Evolutionary conservation across 306 rosid genomes (phyloP).

Genomic region (Gastrolobium bilobum): DNA sequence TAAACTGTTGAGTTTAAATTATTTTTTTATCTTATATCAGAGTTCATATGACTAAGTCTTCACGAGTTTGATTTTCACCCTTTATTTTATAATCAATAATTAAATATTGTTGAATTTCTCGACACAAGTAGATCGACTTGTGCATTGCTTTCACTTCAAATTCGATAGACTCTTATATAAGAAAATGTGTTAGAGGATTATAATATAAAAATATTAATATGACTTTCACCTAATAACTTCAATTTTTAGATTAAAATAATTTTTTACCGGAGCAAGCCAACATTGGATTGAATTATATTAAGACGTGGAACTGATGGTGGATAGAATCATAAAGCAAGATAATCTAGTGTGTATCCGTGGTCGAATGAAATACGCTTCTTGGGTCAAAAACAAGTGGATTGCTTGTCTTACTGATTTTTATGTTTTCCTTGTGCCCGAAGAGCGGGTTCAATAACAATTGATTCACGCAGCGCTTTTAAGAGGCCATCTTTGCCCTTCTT

Average conservation of each 20-base stretch:
- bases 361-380: slow-evolving; percentile 22
- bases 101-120: too few relatives aligned
- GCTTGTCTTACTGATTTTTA: not conserved
- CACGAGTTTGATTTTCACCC: too few relatives aligned
- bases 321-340: slow-evolving; percentile 17
- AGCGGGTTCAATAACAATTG: slow-evolving; percentile 11
- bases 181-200: too few relatives aligned
- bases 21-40: too few relatives aligned
- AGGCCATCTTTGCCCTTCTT: not conserved
- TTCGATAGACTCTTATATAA: too few relatives aligned
- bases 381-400: slow-evolving; percentile 25
- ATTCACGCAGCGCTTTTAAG: not conserved
- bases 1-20: too few relatives aligned
- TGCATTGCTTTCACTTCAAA: too few relatives aligned
- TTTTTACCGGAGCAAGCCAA: not conserved
- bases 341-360: not conserved
- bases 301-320: not conserved
- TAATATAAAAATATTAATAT: too few relatives aligned
- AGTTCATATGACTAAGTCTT: too few relatives aligned
- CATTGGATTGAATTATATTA: not conserved
- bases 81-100: too few relatives aligned
- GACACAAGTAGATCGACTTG: too few relatives aligned
- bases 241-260: not conserved
- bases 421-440: not conserved
- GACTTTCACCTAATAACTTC: too few relatives aligned